phyloP scores from a whole-genome alignment of 1,139 yeast genomes.

The Magnusiomyces clavatus region DNA sequence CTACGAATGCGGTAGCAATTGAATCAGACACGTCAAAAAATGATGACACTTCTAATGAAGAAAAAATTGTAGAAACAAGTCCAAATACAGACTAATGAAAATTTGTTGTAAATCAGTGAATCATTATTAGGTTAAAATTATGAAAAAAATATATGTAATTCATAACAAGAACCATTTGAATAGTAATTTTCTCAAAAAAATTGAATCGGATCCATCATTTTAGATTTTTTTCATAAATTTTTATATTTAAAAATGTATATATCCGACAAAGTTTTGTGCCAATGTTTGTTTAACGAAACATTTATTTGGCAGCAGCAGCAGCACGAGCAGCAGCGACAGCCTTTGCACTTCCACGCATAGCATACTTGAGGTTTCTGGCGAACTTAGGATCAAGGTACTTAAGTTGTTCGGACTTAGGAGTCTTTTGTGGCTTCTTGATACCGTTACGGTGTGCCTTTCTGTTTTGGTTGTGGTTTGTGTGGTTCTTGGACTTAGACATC shows the following conservation, averaged over 20 bases:
- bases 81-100: too few species aligned
- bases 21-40: too few species aligned
- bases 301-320: not conserved
- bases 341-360: conserved; percentile 1
- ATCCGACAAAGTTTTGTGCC: not conserved
- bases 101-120: too few species aligned
- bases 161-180: too few species aligned
- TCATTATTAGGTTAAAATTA: too few species aligned
- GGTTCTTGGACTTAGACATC: conserved; percentile 65
- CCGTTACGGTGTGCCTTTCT: conserved; percentile 99
- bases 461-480: conserved; percentile 99
- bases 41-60: too few species aligned
- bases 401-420: conserved; percentile 95
- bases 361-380: conserved; percentile 92
- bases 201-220: not conserved
- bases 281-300: too few species aligned
- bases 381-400: conserved; percentile 99
- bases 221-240: conserved; percentile 1
- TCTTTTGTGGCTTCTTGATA: conserved; percentile 91
- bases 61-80: too few species aligned
- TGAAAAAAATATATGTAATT: too few species aligned
- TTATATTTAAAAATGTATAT: not conserved
- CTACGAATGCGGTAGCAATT: too few species aligned
- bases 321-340: conserved; percentile 7
- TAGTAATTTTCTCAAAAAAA: too few species aligned